phyloP scores from a whole-genome alignment of 805 yeast species.

The Jamesozyma jinghongensis region DNA sequence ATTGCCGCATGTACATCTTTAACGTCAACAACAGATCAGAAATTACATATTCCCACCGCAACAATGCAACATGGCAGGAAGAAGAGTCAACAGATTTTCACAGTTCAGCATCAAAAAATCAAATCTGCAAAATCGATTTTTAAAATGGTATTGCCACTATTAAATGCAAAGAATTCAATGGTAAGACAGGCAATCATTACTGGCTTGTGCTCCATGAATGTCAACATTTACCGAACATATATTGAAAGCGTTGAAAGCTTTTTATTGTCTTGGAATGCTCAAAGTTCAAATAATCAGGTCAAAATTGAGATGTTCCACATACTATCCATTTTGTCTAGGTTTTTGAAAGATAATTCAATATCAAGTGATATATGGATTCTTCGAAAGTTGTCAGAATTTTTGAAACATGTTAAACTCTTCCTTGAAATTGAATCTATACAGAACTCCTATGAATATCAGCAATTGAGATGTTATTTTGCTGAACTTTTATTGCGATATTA shows the following conservation, averaged over 20 bases:
- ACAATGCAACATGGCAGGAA: constrained; percentile 60
- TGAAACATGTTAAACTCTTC: constrained; percentile 54
- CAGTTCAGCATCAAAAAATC: constrained; percentile 81
- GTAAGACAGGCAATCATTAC: constrained; percentile 81
- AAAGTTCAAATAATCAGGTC: constrained; percentile 33
- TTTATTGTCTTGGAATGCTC: constrained; percentile 48
- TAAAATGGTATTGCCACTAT: constrained; percentile 73
- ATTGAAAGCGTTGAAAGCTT: constrained; percentile 64
- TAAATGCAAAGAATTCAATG: constrained; percentile 58
- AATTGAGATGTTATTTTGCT: constrained; percentile 73
- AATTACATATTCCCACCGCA: constrained; percentile 49
- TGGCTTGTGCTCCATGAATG: constrained; percentile 82
- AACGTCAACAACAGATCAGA: constrained; percentile 83
- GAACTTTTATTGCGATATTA: constrained; percentile 72
- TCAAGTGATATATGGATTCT: constrained; percentile 62
- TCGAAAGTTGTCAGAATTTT: constrained; percentile 48
- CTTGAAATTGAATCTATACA: constrained; percentile 52
- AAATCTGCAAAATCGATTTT: constrained; percentile 89
- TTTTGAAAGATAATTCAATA: constrained; percentile 41
- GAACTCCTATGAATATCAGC: constrained; percentile 59
- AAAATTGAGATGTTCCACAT: constrained; percentile 75
- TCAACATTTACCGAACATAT: constrained; percentile 77
- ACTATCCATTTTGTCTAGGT: constrained; percentile 59
- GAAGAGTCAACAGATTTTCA: constrained; percentile 67
- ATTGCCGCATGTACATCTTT: constrained; percentile 88